These are phyloP conservation scores for Penicillium olsonii DNA, from an alignment of 2,329 filamentous ascomycete genomes.

Conservation along the genomic window DNA sequence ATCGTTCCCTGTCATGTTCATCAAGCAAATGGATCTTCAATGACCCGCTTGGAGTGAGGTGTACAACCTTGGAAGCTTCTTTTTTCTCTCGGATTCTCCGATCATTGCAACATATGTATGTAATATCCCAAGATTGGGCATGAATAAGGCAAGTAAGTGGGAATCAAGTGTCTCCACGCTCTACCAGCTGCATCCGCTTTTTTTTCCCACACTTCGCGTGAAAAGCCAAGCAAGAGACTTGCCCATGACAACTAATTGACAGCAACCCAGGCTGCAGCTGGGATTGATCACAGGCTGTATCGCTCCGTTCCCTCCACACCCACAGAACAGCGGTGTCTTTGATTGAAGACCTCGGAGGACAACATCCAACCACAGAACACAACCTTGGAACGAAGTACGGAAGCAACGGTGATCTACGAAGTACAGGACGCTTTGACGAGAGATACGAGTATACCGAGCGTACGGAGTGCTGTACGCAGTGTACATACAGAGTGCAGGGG, in stretches of 20 bases:
- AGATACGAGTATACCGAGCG: background rate
- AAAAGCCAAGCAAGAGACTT: background rate
- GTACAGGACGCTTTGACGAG: background rate
- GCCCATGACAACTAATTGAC: background rate
- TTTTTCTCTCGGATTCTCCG: background rate
- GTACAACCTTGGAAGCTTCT: no score
- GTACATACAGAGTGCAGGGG: background rate
- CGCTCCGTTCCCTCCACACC: background rate
- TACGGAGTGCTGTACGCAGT: no score
- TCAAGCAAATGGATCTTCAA: conserved; percentile 8
- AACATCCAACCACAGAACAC: background rate
- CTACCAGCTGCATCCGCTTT: background rate
- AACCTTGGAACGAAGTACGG: background rate
- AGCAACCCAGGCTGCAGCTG: background rate
- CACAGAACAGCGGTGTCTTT: conserved; percentile 8
- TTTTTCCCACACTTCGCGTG: background rate
- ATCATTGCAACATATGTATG: no score
- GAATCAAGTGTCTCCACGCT: background rate
- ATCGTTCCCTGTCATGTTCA: conserved; percentile 5
- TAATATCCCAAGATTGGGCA: background rate
- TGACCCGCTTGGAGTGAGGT: background rate
- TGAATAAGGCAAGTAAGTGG: background rate
- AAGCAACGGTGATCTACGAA: background rate
- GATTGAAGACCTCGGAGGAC: conserved; percentile 7
- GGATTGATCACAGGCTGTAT: background rate